Base-by-base conservation (phyloP, 306 rosid genomes). In the Cicer cuneatum region DNA sequence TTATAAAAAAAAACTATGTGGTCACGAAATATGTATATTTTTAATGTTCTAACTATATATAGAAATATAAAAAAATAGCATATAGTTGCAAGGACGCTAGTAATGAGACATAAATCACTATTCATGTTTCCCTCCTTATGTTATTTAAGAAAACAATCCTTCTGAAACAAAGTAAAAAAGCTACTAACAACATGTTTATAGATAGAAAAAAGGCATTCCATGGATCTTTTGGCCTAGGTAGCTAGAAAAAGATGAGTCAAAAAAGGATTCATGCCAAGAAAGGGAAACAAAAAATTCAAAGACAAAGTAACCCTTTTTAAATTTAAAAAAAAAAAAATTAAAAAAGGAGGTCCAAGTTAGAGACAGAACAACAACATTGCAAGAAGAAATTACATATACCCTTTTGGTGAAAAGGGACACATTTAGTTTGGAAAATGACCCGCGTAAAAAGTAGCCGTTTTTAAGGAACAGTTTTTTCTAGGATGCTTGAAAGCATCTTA, bases 181-280 rank as follows among this genome's bases (percentile, higher is more conserved):
- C 59, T 47, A 69, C 70, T 9, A 62, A 45, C 18, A 6, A 39
- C 16, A 68, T 65, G 45, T 29, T 80, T 78, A 56, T 60, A 68
- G 85, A 63, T 43, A 74, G 74, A 80, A 78, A 43, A 43, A 78
- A 85, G 83, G 85, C 78, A 86, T 21, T 71, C 52, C 56, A 78
- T 82, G 83, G 82, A 78, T 74, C 60, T 81, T 80, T 43, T 67
- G 37, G 81, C 67, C 59, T 85, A 56, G 73, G 70, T 76, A 73
- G 72, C 56, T 69, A 35, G 64, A 80, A 57, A 87, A 73, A 82
- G 89, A 47, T 57, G 11, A 88, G 95, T 91, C 89, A 92, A 89
- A 89, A 59, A 88, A 71, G 81, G 87, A 74, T 87, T 66, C 91
- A 87, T 84, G 91, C 90, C 87, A 78, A 83, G 89, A 88, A 91